Percentiles rank a stretch among this genome's conserved stretches.
Conservation (phyloP, 2,329 filamentous ascomycete genomes). For the Fusarium camptoceras region DNA sequence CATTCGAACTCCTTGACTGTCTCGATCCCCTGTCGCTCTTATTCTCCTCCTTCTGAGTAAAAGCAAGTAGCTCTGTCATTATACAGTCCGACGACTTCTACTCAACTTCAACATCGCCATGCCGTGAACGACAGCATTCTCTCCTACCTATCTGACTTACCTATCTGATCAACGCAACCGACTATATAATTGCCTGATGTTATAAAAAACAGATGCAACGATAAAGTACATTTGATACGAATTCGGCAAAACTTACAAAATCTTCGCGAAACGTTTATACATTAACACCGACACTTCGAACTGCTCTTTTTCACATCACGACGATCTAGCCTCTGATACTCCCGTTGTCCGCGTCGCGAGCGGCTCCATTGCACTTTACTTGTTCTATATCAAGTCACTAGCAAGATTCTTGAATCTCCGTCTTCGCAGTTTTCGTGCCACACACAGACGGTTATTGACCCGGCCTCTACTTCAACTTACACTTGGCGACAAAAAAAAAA, state of each 20-base stretch:
- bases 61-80: slow-evolving; percentile 23
- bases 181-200: slow-evolving; percentile 8
- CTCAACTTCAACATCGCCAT: slow-evolving; percentile 3
- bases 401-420: background rate
- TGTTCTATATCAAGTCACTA: background rate
- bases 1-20: slow-evolving; percentile 23
- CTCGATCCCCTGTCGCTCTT: slow-evolving; percentile 37
- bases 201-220: slow-evolving; percentile 10
- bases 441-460: slow-evolving; percentile 8
- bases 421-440: background rate
- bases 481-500: slow-evolving; percentile 24
- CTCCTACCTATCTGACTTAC: background rate
- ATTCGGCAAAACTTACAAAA: background rate
- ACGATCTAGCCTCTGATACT: slow-evolving; percentile 1
- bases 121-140: background rate
- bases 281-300: slow-evolving; percentile 11
- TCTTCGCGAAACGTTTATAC: slow-evolving; percentile 15
- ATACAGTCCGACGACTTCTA: slow-evolving; percentile 2
- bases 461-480: background rate
- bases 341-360: background rate
- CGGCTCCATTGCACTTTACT: slow-evolving; percentile 1
- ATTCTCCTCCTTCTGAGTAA: slow-evolving; percentile 28
- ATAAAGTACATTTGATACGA: background rate
- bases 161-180: background rate
- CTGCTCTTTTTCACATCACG: slow-evolving; percentile 2